Percentiles rank a stretch among this genome's conserved stretches.
These are phyloP conservation scores for Trametes polyzona DNA, from an alignment of 1,284 basidiomycete genomes.

Conservation along the genomic window DNA sequence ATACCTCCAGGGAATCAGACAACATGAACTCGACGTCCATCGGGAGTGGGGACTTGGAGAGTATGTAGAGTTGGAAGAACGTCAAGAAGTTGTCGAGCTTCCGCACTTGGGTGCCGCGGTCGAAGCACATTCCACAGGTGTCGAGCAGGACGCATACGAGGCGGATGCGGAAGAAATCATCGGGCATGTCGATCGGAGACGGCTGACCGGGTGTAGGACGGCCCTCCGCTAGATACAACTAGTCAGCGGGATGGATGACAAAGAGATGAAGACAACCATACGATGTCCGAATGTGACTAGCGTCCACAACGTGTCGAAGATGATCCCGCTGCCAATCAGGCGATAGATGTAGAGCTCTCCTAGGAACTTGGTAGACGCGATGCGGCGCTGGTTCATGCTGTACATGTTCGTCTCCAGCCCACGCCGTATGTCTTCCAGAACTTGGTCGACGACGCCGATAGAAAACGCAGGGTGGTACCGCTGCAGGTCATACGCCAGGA, in stretches of 20 bases:
- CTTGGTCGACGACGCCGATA: conserved; percentile 89
- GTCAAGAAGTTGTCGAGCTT: conserved; percentile 92
- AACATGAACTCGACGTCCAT: conserved; percentile 99
- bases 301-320: conserved; percentile 96
- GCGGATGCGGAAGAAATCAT: conserved; percentile 95
- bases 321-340: conserved; percentile 85
- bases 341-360: conserved; percentile 98
- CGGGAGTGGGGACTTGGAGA: conserved; percentile 86
- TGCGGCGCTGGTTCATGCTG: conserved; percentile 91
- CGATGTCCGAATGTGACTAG: conserved; percentile 96
- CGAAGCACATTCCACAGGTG: conserved; percentile 98
- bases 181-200: conserved; percentile 85
- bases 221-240: conserved; percentile 69
- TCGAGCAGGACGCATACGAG: conserved; percentile 93
- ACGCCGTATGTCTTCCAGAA: conserved; percentile 89
- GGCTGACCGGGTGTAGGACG: conserved; percentile 83
- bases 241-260: conserved; percentile 6
- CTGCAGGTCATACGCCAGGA: conserved; percentile 92
- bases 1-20: conserved; percentile 88
- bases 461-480: conserved; percentile 91
- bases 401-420: conserved; percentile 96
- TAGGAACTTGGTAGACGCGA: conserved; percentile 91
- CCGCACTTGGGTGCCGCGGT: conserved; percentile 87
- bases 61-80: conserved; percentile 90
- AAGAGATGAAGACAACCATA: conserved; percentile 51